Percentiles rank a stretch among this genome's conserved stretches.
phyloP scores from a whole-genome alignment of 768 basidiomycete genomes.

The Crepidotus variabilis region DNA sequence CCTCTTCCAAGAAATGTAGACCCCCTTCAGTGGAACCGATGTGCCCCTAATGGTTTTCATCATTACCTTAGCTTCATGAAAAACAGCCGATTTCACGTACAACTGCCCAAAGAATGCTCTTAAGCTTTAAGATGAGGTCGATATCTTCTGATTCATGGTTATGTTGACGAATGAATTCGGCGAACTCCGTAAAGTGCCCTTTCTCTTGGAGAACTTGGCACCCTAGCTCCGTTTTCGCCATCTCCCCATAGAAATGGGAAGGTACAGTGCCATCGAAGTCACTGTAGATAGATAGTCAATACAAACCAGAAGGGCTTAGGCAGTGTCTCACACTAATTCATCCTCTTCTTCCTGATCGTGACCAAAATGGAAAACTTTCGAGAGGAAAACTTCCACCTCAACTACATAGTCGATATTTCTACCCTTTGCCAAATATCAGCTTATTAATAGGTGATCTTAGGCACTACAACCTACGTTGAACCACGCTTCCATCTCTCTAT shows the following conservation, averaged over 20 bases:
- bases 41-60: conserved; percentile 63
- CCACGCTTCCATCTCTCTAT: conserved; percentile 95
- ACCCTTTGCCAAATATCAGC: conserved; percentile 49
- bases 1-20: conserved; percentile 92
- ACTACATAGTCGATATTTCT: conserved; percentile 93
- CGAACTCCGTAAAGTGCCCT: conserved; percentile 88
- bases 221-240: conserved; percentile 94
- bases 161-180: conserved; percentile 85
- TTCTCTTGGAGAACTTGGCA: conserved; percentile 89
- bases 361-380: conserved; percentile 65
- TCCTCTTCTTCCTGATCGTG: conserved; percentile 61
- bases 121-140: conserved; percentile 83
- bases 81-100: conserved; percentile 46
- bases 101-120: conserved; percentile 96
- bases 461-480: conserved; percentile 65
- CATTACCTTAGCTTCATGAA: background rate
- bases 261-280: conserved; percentile 86
- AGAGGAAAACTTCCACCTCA: conserved; percentile 88
- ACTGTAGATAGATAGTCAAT: conserved; percentile 27
- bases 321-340: conserved; percentile 47
- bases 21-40: conserved; percentile 89
- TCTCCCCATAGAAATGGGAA: conserved; percentile 95
- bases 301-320: background rate
- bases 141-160: conserved; percentile 80
- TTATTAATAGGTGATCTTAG: background rate